Base-by-base conservation (phyloP, 2,329 filamentous ascomycete genomes). In the Fonsecaea multimorphosa region DNA sequence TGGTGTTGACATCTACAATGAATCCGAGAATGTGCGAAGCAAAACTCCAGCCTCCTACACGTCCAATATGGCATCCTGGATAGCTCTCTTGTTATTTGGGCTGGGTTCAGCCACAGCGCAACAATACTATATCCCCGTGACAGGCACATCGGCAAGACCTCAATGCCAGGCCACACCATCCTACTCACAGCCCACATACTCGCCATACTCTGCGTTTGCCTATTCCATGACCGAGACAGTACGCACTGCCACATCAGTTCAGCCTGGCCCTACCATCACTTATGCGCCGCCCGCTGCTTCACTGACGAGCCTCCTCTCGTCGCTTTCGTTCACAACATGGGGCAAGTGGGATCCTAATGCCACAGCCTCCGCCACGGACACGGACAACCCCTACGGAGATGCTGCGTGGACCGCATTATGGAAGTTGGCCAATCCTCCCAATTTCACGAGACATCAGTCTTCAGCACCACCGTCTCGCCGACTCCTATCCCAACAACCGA, bases 401-500 rank as follows among this genome's bases (percentile, higher is more conserved):
- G 74, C 75, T 9, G 77, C 76, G 2, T 79, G 76, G 75, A 75
- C 75, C 2, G 74, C 74, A 1, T 70, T 76, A 62, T 78, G 77
- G 77, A 46, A 70, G 29, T 51, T 66, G 7, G 75, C 74, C 6
- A 71, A 73, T 46, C 65, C 76, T 2, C 67, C 72, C 6, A 75
- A 78, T 49, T 78, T 76, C 54, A 77, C 75, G 68, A 75, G 16
- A 73, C 74, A n/a, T 73, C 74, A 1, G 67, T 81, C n/a, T 80
- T 81, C 61, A 70, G 60, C 57, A 70, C 85, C 0, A 87, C 85
- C 0, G 84, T 85, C 1, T 78, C 76, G 3, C 84, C 86, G 0
- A 88, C 85, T 0, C 79, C 85, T 0, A 74, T 88, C 1, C 82
- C 85, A 0, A 84, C 78, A 0, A 82, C 76, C 60, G 84, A 87